Base-by-base conservation (phyloP, 257 asterid genomes). In the Avicennia marina region DNA sequence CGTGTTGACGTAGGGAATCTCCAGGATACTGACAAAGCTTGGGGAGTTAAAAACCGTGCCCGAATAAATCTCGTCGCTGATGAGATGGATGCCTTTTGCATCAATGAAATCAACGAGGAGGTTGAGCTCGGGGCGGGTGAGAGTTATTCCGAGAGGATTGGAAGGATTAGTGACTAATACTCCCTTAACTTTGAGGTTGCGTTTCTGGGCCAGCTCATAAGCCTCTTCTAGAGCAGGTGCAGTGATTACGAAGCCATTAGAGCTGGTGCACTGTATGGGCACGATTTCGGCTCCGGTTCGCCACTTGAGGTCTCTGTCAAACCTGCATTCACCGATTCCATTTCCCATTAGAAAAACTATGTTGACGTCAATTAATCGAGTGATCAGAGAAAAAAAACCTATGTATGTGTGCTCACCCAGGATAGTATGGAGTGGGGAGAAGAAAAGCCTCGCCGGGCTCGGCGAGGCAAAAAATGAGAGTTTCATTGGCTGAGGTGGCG, bases 391-490 rank as follows among this genome's bases (percentile, higher is more conserved):
- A 4, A 42, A 39, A 7, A 11, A 12, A 40, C 12, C 8, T 4
- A 29, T 46, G 33, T 25, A 7, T 5, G 6, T 8, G 24, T 31
- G 45, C 75, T 34, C 75, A 82, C 90, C 94, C 95, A 5, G 95
- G 94, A 45, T 87, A 87, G 81, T 87, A 87, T 0, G 96, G 95
- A 6, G 84, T 79, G 17, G 94, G 94, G 21, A 87, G 76, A 8
- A 87, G 86, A 31, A 87, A 57, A 1, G 94, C 90, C 6, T 87
- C 90, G 31, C 94, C 90, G 12, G 80, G 83, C 0, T 87, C 84
- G 8, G 89, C 95, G 1, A 87, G 69, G 75, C 90, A 87, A 50
- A 87, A 87, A 41, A 78, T 66, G 56, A 87, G 80, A 0, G 83
- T 71, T 64, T 87, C 96, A 25, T 81, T 81, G 2, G 96, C 94